Conservation (phyloP, 2,329 filamentous ascomycete species). For the Akanthomyces lecanii region DNA sequence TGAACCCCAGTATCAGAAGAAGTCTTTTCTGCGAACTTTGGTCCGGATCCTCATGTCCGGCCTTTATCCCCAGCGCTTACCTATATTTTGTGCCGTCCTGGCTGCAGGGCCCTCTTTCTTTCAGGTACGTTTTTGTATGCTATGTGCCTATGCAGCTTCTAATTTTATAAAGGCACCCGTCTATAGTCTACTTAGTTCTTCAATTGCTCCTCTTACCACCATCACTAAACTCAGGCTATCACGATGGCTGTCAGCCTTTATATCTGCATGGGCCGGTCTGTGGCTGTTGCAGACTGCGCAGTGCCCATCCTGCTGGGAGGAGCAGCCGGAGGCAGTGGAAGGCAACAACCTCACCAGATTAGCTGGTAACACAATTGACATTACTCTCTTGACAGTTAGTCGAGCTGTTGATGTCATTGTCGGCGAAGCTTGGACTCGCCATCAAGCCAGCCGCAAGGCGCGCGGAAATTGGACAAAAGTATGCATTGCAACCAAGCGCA, state of each 20-base stretch:
- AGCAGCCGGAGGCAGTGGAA: background rate
- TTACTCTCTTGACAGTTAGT: slow-evolving; percentile 71
- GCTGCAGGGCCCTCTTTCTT: slow-evolving; percentile 58
- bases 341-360: slow-evolving; percentile 21
- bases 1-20: slow-evolving; percentile 23
- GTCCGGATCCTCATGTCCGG: slow-evolving; percentile 45
- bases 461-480: slow-evolving; percentile 41
- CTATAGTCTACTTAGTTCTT: background rate
- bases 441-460: slow-evolving; percentile 41
- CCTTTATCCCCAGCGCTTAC: slow-evolving; percentile 47
- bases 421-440: slow-evolving; percentile 58
- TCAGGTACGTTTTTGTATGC: slow-evolving; percentile 40
- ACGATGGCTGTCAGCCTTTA: slow-evolving; percentile 54
- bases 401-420: slow-evolving; percentile 69
- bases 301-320: background rate
- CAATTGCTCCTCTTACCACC: background rate
- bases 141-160: background rate
- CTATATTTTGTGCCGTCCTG: slow-evolving; percentile 57
- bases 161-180: background rate
- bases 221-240: slow-evolving; percentile 40
- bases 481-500: slow-evolving; percentile 29
- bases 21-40: slow-evolving; percentile 30
- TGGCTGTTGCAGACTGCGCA: slow-evolving; percentile 53
- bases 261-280: slow-evolving; percentile 54
- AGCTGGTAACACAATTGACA: slow-evolving; percentile 72